A percentile compares a stretch with the other conserved stretches of the same genome.
These are phyloP conservation scores for Fusarium fracticaudum DNA, from an alignment of 2,329 filamentous ascomycete genomes.

Conservation along the genomic window DNA sequence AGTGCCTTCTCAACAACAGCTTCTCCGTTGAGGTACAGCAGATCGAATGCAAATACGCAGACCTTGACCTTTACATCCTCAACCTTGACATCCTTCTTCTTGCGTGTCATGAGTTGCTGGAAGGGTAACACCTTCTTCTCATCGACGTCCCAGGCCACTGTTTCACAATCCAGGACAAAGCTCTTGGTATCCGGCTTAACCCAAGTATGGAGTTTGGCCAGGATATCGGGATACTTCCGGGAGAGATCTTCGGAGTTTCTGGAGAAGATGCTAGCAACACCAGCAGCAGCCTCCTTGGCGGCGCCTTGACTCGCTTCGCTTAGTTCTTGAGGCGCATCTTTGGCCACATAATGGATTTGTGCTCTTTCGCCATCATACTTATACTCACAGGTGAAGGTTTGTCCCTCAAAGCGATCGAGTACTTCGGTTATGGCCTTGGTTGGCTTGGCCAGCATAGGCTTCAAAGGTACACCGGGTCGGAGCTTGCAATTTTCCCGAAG, in stretches of 20 bases:
- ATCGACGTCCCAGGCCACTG: conserved; percentile 92
- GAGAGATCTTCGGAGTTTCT: conserved; percentile 96
- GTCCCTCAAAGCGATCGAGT: conserved; percentile 92
- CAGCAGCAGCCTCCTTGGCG: conserved; percentile 72
- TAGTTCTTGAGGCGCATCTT: conserved; percentile 77
- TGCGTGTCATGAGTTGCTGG: conserved; percentile 97
- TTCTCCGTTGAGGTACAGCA: conserved; percentile 92
- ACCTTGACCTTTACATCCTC: conserved; percentile 97
- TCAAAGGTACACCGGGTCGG: conserved; percentile 91
- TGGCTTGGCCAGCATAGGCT: conserved; percentile 98
- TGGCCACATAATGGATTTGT: conserved; percentile 97
- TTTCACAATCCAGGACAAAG: conserved; percentile 98
- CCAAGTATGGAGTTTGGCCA: conserved; percentile 88
- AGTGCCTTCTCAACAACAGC: conserved; percentile 88
- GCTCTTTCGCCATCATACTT: conserved; percentile 98
- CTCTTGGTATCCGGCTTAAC: conserved; percentile 89
- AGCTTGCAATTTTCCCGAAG: conserved; percentile 88
- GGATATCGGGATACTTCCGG: conserved; percentile 96
- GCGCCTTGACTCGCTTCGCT: conserved; percentile 68
- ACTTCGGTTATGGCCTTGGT: conserved; percentile 99
- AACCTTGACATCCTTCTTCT: conserved; percentile 94
- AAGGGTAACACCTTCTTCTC: conserved; percentile 98
- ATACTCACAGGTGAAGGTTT: conserved; percentile 97
- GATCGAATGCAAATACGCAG: conserved; percentile 95
- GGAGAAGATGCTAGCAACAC: conserved; percentile 93